Evolutionary conservation across 208 protist genomes (phyloP).

Genomic region (Cochliopodium minus): DNA sequence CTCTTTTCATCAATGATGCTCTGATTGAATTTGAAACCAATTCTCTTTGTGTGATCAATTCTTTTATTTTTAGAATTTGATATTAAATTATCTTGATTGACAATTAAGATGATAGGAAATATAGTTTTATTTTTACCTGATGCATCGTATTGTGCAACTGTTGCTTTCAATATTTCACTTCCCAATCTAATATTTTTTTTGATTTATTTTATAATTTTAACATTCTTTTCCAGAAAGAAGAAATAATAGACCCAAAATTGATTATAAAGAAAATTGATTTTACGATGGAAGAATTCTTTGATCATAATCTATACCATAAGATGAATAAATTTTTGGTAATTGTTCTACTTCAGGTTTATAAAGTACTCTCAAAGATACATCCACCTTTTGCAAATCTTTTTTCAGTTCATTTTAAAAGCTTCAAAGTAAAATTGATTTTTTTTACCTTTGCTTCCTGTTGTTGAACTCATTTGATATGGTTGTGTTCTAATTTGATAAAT

Average conservation of each 20-base stretch:
- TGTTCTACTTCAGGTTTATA: constrained; percentile 70
- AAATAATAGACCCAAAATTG: too few species aligned
- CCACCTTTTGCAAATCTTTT: constrained; percentile 91
- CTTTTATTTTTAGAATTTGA: constrained; percentile 34
- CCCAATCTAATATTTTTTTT: too few species aligned
- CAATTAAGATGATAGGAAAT: background rate
- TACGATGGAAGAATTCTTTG: constrained; percentile 90
- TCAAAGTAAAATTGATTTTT: background rate
- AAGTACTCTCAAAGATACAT: constrained; percentile 92
- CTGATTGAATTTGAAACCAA: constrained; percentile 71
- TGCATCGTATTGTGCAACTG: constrained; percentile 96
- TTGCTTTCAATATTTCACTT: constrained; percentile 93
- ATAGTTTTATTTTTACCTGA: too few species aligned
- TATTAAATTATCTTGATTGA: background rate
- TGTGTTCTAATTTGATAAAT: constrained; percentile 85
- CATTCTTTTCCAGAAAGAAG: too few species aligned
- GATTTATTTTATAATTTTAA: too few species aligned
- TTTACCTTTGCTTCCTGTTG: constrained; percentile 41
- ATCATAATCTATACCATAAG: constrained; percentile 84
- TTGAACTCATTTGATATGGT: constrained; percentile 57
- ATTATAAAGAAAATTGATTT: constrained; percentile 3
- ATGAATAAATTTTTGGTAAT: constrained; percentile 76
- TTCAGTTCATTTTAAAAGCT: background rate
- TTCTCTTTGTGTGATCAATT: constrained; percentile 86
- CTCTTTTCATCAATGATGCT: constrained; percentile 65